Evolutionary conservation across 345 rosid species (phyloP), one percentile per base, ranked within the genome.

Genomic region (Hibiscus tridactylites): DNA sequence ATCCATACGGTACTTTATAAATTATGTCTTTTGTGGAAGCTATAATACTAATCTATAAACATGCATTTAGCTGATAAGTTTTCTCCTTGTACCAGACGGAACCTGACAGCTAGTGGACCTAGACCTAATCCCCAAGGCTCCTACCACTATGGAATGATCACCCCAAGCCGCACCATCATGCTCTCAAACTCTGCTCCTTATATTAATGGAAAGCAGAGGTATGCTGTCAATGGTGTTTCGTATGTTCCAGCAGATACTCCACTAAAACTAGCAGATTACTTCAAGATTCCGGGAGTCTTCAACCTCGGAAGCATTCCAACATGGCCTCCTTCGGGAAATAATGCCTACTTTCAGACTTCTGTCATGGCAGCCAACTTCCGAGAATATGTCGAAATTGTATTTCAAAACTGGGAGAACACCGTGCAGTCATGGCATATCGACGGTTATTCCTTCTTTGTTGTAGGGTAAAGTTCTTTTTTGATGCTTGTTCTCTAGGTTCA

Each of bases 91-190:
- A 26, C 61, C 61, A 58, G 61, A 24, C 24, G 96, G 84, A 95
- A 95, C 71, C 84, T 95, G 60, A 90, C 99, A 0, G 97, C 99
- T 11, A 95, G 97, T 72, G 99, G 92, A 29, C 97, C 97, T 0
- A 85, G 99, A 54, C 97, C 99, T 3, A 95, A 95, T 79, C 98
- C 98, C 2, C 98, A 94, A 82, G 98, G 98, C 9, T 94, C 98
- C 1, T 95, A 92, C 83, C 97, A 95, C 73, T 95, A 95, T 59
- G 99, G 99, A 12, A 46, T 88, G 87, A 89, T 95, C 74, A 90
- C 88, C 79, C 83, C 86, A 29, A 81, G 82, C 76, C 90, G 92
- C 68, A 49, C 53, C 53, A 49, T 49, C 53, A 49, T 49, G 53
- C 17, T 49, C 16, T 13, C 53, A 12, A 49, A 49, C 53, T 49